A percentile compares a stretch with the other conserved stretches of the same genome.
Evolutionary conservation across 2,329 filamentous ascomycete species (phyloP).

Genomic region (Penicillium sp.): DNA sequence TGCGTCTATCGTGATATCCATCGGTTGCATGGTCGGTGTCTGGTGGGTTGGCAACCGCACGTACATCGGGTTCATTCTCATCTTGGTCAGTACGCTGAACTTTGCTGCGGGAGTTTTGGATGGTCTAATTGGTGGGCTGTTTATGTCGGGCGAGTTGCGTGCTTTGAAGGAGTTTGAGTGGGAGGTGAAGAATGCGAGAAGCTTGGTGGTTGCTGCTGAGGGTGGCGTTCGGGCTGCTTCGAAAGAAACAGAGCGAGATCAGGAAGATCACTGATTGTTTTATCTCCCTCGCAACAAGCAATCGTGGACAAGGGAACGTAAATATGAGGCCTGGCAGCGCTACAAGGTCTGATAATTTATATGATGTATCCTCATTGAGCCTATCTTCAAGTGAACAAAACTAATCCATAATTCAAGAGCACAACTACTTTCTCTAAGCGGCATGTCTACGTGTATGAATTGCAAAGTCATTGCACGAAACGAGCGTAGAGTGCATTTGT

Average conservation of each 20-base stretch:
- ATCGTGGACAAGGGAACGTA: neutral
- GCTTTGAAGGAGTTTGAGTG: slow-evolving; percentile 88
- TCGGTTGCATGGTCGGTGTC: slow-evolving; percentile 74
- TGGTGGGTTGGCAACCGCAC: slow-evolving; percentile 75
- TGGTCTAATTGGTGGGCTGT: slow-evolving; percentile 81
- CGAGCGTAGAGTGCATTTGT: slow-evolving; percentile 23
- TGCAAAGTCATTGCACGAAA: slow-evolving; percentile 10
- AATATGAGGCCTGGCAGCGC: neutral
- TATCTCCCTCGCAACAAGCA: neutral
- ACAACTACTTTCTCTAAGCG: neutral
- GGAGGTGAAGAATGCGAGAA: slow-evolving; percentile 73
- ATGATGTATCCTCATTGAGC: neutral
- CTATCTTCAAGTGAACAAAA: neutral
- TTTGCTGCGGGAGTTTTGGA: slow-evolving; percentile 76
- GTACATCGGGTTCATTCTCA: slow-evolving; percentile 76
- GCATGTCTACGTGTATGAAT: neutral
- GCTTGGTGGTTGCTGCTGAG: slow-evolving; percentile 22
- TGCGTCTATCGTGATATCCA: slow-evolving; percentile 62
- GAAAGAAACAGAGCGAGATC: neutral
- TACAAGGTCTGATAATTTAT: neutral
- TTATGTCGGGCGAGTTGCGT: slow-evolving; percentile 79
- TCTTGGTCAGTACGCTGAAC: slow-evolving; percentile 74
- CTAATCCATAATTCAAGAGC: slow-evolving; percentile 5
- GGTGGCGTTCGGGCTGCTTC: neutral
- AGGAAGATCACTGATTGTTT: slow-evolving; percentile 1